Conservation (phyloP, 1,284 basidiomycete species). For the Cryptococcus sp. region DNA sequence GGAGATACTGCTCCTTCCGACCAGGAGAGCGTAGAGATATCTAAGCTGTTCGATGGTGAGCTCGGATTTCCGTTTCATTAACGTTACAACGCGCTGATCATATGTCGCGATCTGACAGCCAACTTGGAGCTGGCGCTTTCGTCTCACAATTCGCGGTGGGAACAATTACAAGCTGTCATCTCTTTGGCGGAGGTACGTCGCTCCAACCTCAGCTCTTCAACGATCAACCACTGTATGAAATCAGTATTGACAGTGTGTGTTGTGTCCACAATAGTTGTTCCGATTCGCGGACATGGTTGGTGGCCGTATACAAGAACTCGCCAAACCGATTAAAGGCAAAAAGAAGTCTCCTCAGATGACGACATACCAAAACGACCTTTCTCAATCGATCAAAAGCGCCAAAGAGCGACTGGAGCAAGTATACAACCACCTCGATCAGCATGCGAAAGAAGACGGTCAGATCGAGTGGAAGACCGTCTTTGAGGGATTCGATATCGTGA, state of each 20-base stretch:
- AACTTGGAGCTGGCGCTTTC: not conserved
- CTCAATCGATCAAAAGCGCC: not conserved
- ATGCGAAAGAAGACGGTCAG: constrained; percentile 13
- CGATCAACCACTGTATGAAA: no score
- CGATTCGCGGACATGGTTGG: constrained; percentile 17
- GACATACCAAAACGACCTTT: constrained; percentile 7
- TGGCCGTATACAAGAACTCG: constrained; percentile 11
- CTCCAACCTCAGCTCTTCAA: not conserved
- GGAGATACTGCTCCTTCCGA: not conserved
- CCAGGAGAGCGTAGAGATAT: not conserved
- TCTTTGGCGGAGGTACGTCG: constrained; percentile 10
- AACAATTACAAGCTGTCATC: constrained; percentile 7
- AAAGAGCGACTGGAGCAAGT: constrained; percentile 16
- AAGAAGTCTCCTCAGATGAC: constrained; percentile 21
- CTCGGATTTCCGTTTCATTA: no score
- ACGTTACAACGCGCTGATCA: not conserved
- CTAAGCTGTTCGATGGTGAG: constrained; percentile 8
- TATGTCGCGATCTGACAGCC: constrained; percentile 1
- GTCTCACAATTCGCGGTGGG: constrained; percentile 7
- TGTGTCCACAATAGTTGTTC: constrained; percentile 3
- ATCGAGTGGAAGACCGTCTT: constrained; percentile 5
- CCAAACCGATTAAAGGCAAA: constrained; percentile 28
- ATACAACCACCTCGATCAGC: constrained; percentile 8
- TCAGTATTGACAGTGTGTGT: not conserved
- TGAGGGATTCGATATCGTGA: constrained; percentile 12